These are phyloP conservation scores for Takashimella tepidaria DNA, from an alignment of 1,284 basidiomycete species.

Conservation along the genomic window DNA sequence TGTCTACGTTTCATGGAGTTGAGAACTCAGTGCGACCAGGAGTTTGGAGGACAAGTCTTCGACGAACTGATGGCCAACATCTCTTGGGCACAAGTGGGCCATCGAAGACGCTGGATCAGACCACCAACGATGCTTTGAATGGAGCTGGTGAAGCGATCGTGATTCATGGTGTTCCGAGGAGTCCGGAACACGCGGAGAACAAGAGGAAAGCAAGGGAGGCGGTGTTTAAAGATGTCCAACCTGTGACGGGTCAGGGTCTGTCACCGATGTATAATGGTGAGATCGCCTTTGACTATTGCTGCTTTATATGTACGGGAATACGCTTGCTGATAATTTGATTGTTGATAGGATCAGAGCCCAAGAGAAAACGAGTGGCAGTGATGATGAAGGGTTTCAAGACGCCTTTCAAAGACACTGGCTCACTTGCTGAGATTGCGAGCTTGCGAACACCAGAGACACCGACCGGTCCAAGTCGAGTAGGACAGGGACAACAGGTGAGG, in stretches of 20 bases:
- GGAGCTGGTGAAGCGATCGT: slow-evolving; percentile 10
- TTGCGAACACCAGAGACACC: background rate
- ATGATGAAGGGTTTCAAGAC: background rate
- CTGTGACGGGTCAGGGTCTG: slow-evolving; percentile 20
- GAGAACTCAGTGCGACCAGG: background rate
- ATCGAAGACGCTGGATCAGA: slow-evolving; percentile 10
- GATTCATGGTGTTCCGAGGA: slow-evolving; percentile 4
- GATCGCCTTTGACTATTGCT: background rate
- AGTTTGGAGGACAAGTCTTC: background rate
- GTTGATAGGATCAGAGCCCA: background rate
- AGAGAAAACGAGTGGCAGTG: background rate
- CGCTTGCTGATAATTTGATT: background rate
- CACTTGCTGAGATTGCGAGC: too few species aligned
- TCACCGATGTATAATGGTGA: slow-evolving; percentile 27
- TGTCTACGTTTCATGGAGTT: background rate
- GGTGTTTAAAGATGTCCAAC: slow-evolving; percentile 28
- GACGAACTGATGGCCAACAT: background rate
- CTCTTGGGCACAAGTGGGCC: background rate
- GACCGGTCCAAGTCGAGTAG: background rate
- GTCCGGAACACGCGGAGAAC: slow-evolving; percentile 13
- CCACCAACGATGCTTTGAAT: slow-evolving; percentile 12
- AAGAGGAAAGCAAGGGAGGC: slow-evolving; percentile 25
- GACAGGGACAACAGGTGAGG: background rate
- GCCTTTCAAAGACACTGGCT: background rate
- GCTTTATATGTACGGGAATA: slow-evolving; percentile 9